Evolutionary conservation across 306 rosid species (phyloP).

Genomic region (Erythrophleum fordii): DNA sequence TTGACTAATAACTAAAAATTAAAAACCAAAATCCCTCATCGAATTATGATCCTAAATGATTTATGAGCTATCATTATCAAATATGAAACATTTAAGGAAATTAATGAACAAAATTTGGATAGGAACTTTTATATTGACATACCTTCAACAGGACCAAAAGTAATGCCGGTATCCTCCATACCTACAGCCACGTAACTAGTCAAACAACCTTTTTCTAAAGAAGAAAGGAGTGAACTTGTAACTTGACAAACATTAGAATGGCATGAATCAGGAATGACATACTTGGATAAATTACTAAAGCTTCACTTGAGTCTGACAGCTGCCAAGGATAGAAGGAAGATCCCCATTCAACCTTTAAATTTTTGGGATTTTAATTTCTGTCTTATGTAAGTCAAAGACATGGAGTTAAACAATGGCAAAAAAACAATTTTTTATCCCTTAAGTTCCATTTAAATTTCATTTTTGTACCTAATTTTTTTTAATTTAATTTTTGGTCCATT

Average conservation of each 20-base stretch:
- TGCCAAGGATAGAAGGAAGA: constrained; percentile 2
- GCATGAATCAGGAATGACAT: constrained; percentile 6
- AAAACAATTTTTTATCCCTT: no score
- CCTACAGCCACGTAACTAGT: constrained; percentile 57
- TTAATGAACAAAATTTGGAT: background rate
- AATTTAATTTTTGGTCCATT: no score
- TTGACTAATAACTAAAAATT: constrained; percentile 6
- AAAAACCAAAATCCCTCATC: constrained; percentile 12
- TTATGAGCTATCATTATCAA: background rate
- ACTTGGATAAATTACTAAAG: constrained; percentile 1
- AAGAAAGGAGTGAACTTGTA: constrained; percentile 8
- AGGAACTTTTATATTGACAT: constrained; percentile 38
- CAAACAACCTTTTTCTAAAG: constrained; percentile 33
- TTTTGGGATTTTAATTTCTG: background rate
- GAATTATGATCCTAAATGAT: constrained; percentile 15
- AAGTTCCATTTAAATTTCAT: no score
- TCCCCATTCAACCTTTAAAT: constrained; percentile 9
- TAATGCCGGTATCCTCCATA: constrained; percentile 77
- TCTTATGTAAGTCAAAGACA: constrained; percentile 33
- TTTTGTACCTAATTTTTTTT: no score
- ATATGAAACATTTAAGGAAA: constrained; percentile 30
- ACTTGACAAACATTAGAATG: constrained; percentile 26
- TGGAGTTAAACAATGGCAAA: background rate
- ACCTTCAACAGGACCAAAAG: constrained; percentile 98
- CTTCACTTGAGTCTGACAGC: constrained; percentile 14